Evolutionary conservation across 495 filamentous ascomycete genomes (phyloP).

Genomic region (Astrothelium macrocarpum): DNA sequence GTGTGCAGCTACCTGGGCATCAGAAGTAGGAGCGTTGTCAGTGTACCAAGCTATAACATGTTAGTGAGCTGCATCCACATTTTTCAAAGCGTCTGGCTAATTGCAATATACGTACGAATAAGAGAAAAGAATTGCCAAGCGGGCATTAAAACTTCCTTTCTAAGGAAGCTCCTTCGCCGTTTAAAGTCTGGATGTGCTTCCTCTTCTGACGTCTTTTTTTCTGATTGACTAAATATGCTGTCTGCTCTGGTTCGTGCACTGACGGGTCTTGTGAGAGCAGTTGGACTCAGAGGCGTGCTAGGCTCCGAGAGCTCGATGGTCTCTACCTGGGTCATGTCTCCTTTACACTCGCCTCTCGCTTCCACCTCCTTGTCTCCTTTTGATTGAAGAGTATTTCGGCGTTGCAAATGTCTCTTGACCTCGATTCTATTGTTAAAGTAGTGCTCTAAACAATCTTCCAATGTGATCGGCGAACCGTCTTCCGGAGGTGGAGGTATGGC

Average conservation of each 20-base stretch:
- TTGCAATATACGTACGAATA: conserved; percentile 51
- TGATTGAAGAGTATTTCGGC: conserved; percentile 48
- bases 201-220: conserved; percentile 31
- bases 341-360: conserved; percentile 40
- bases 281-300: neutral
- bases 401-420: conserved; percentile 67
- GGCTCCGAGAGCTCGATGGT: conserved; percentile 40
- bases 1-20: conserved; percentile 62
- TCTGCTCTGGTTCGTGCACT: conserved; percentile 36
- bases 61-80: conserved; percentile 31
- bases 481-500: conserved; percentile 60
- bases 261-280: conserved; percentile 20
- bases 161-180: conserved; percentile 41
- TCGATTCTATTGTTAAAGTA: conserved; percentile 96
- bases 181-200: conserved; percentile 13
- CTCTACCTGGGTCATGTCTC: conserved; percentile 46
- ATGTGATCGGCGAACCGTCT: conserved; percentile 52
- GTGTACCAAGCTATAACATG: conserved; percentile 47
- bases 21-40: conserved; percentile 59
- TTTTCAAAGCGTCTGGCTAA: conserved; percentile 7
- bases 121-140: conserved; percentile 96
- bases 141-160: conserved; percentile 86
- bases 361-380: conserved; percentile 4
- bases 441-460: conserved; percentile 84
- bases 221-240: conserved; percentile 53